Evolutionary conservation across 2,329 filamentous ascomycete species (phyloP), one percentile per base, ranked within the genome.

Genomic region (Aspergillus clavatus): DNA sequence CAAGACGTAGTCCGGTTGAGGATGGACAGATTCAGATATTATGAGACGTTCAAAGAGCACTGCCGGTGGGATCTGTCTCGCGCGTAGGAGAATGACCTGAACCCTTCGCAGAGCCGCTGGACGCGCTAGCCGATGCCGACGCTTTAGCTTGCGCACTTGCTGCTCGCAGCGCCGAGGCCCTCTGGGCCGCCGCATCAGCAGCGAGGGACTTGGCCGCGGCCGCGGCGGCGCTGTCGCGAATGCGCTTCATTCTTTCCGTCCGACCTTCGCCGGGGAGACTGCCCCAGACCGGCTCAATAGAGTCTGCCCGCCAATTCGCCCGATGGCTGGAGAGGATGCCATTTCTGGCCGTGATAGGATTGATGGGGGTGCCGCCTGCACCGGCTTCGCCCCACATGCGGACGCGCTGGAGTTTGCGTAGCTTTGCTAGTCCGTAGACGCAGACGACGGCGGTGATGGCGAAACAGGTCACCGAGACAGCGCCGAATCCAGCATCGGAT

Each of bases 381-480:
- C 74, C 75, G 1, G 71, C 68, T 60, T 81, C 78, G 35, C 81
- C 81, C 77, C 81, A 90, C 89, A 96, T 95, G 62, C 85, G 87
- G 52, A 96, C 83, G 50, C 89, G 80, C 72, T 95, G 89, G 21
- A 95, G 86, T 63, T 86, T 86, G 53, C 87, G 82, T 52, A 98
- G 78, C 68, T 89, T 94, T 42, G 78, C 76, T 38, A 97, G 77
- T 4, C 93, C 90, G 68, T 91, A 95, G 58, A 81, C 79, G 71
- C 87, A 91, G 41, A 95, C 87, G 7, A 90, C 57, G 43, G 84
- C 78, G 11, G 87, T 88, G 65, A 90, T 83, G 45, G 84, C 59
- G 45, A 84, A 78, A 46, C 87, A 94, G 49, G 80, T 73, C 14
- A 73, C 75, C 2, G 85, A 88, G 48, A 98, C 83, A 43, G 80